These are phyloP conservation scores for Petunia hybrid DNA, from an alignment of 305 asterid species.

Conservation along the genomic window DNA sequence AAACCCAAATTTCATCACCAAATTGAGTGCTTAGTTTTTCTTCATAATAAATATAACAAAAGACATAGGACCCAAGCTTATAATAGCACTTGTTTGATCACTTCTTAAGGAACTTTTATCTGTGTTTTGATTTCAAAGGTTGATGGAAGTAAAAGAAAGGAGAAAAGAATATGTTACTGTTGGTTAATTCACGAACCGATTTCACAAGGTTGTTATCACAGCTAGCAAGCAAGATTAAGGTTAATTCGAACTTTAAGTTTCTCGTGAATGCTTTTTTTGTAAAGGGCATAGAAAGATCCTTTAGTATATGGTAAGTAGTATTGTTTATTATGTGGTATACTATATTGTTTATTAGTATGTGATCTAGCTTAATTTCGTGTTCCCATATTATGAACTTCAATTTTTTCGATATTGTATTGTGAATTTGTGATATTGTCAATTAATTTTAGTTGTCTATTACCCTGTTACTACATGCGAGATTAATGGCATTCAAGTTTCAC, in stretches of 20 bases:
- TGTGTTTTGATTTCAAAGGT: not conserved
- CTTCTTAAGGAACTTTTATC: not conserved
- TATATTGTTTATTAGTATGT: not conserved
- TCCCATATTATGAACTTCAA: no score
- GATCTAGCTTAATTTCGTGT: not conserved
- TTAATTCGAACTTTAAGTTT: not conserved
- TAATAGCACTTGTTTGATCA: slow-evolving; percentile 53
- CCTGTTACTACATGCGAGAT: no score
- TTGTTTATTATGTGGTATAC: no score
- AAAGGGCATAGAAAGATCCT: not conserved
- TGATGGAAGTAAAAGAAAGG: not conserved
- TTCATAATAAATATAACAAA: slow-evolving; percentile 51
- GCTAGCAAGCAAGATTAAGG: not conserved
- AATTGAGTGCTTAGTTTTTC: slow-evolving; percentile 53
- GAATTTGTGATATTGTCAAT: no score
- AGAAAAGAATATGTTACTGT: not conserved
- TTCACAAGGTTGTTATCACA: not conserved
- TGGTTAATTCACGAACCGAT: not conserved
- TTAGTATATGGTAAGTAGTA: not conserved
- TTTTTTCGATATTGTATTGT: no score
- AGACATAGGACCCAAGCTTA: slow-evolving; percentile 58
- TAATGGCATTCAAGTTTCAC: no score
- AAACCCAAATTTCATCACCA: slow-evolving; percentile 58
- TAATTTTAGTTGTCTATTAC: no score
- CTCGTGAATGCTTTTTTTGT: not conserved